Percentiles rank a stretch among this genome's conserved stretches.
Evolutionary conservation across 164 flowering plant genomes (phyloP).

Genomic region (Tetracentron sinense): DNA sequence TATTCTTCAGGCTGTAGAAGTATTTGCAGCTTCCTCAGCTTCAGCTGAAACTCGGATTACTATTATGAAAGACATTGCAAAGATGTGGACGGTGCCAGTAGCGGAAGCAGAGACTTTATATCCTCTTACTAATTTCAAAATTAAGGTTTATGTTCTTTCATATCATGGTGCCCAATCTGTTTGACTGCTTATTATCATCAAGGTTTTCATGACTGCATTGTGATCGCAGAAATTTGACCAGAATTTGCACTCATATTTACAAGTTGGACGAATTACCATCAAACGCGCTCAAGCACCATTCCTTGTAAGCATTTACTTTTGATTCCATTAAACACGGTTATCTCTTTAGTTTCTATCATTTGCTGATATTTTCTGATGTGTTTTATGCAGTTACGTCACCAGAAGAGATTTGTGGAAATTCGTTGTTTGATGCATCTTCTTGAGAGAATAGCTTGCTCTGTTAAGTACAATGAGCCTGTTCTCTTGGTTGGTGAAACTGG

Average conservation of each 20-base stretch:
- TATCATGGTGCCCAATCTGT: neutral
- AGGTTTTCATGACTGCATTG: constrained; percentile 11
- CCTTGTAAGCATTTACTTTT: constrained; percentile 13
- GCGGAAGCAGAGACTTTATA: constrained; percentile 38
- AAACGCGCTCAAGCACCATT: constrained; percentile 28
- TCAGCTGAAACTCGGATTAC: constrained; percentile 46
- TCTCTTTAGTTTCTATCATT: neutral
- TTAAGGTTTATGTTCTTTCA: constrained; percentile 46
- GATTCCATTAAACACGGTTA: neutral
- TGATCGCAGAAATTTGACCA: constrained; percentile 56
- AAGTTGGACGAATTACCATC: constrained; percentile 61
- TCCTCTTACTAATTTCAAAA: constrained; percentile 47
- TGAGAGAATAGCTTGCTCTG: constrained; percentile 85
- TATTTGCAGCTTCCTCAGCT: constrained; percentile 65
- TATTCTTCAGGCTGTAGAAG: constrained; percentile 73
- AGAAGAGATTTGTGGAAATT: constrained; percentile 59
- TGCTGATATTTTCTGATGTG: constrained; percentile 4
- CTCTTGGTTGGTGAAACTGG: constrained; percentile 99
- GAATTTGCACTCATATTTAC: constrained; percentile 32
- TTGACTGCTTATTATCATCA: neutral
- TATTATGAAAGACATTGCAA: constrained; percentile 57
- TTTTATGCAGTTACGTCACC: constrained; percentile 32
- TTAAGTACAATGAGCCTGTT: constrained; percentile 83
- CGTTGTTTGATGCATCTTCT: constrained; percentile 65
- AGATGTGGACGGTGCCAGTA: constrained; percentile 53